Evolutionary conservation across 257 asterid species (phyloP).

Genomic region (Forsythia suspensa): DNA sequence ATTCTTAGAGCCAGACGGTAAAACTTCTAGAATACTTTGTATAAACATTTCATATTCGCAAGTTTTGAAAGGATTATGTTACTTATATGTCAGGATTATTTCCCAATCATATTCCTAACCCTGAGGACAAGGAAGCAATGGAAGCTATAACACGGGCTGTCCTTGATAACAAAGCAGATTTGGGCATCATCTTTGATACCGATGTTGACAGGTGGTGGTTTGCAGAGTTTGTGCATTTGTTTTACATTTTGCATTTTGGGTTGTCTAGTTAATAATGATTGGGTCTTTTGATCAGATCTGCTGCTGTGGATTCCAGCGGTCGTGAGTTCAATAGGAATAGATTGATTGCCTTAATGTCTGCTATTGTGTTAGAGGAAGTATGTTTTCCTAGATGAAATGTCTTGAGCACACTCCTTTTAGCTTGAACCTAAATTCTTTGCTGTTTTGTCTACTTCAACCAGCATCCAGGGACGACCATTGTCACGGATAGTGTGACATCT

Average conservation of each 20-base stretch:
- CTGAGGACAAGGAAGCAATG: conserved; percentile 98
- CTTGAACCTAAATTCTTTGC: conserved; percentile 23
- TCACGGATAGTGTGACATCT: conserved; percentile 97
- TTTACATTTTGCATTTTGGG: conserved; percentile 1
- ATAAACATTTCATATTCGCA: not conserved
- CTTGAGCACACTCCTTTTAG: conserved; percentile 6
- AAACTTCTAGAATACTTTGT: conserved; percentile 24
- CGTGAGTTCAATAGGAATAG: conserved; percentile 91
- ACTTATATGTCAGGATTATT: conserved; percentile 63
- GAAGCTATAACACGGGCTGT: conserved; percentile 86
- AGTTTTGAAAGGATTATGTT: not conserved
- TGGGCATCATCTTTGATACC: conserved; percentile 97
- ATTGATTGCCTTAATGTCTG: conserved; percentile 89
- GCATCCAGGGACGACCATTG: conserved; percentile 98
- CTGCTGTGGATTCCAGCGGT: conserved; percentile 96
- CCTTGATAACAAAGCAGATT: conserved; percentile 80
- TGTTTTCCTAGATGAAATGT: conserved; percentile 25
- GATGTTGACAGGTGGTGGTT: conserved; percentile 89
- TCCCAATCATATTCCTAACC: conserved; percentile 99
- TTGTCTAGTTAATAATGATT: conserved; percentile 21
- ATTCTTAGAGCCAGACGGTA: conserved; percentile 98
- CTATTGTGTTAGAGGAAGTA: conserved; percentile 95
- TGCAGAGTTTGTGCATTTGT: conserved; percentile 16
- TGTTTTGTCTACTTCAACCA: conserved; percentile 37
- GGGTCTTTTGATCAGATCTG: conserved; percentile 63